Conservation (phyloP, 768 basidiomycete species). For the Lentinula aciculospora region DNA sequence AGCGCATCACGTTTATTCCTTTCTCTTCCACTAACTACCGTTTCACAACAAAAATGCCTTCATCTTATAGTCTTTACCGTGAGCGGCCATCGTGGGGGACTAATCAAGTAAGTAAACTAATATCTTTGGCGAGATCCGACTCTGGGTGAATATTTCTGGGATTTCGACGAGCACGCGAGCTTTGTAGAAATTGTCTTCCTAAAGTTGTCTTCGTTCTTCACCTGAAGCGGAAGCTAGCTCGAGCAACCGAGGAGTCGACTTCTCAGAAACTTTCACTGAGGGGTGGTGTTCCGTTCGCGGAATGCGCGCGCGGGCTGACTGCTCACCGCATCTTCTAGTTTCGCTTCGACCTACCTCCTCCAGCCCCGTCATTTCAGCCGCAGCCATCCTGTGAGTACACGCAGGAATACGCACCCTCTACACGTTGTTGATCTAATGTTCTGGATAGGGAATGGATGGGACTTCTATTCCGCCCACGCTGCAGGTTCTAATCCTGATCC, state of each 20-base stretch:
- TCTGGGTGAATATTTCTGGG: background rate
- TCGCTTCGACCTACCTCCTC: constrained; percentile 25
- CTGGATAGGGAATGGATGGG: constrained; percentile 51
- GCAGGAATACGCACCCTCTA: constrained; percentile 1
- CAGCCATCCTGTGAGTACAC: constrained; percentile 47
- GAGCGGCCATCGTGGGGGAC: constrained; percentile 48
- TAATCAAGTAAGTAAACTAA: constrained; percentile 20
- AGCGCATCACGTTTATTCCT: constrained; percentile 2
- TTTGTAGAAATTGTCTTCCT: background rate
- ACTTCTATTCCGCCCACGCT: constrained; percentile 63
- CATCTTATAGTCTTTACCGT: constrained; percentile 36
- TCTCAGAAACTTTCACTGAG: background rate
- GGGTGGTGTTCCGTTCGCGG: background rate
- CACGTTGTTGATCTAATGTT: constrained; percentile 7
- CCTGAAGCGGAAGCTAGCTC: too few species aligned
- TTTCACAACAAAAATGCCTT: constrained; percentile 24
- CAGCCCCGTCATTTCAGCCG: constrained; percentile 30
- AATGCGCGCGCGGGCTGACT: background rate
- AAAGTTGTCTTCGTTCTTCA: too few species aligned
- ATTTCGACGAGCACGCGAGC: background rate
- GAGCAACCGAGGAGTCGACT: background rate
- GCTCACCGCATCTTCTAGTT: constrained; percentile 14
- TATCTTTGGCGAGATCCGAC: background rate
- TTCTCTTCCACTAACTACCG: constrained; percentile 8
- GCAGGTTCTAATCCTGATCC: constrained; percentile 37